Evolutionary conservation across 768 basidiomycete species (phyloP), one percentile per base, ranked within the genome.

Genomic region (Kwoniella newhampshirensis): DNA sequence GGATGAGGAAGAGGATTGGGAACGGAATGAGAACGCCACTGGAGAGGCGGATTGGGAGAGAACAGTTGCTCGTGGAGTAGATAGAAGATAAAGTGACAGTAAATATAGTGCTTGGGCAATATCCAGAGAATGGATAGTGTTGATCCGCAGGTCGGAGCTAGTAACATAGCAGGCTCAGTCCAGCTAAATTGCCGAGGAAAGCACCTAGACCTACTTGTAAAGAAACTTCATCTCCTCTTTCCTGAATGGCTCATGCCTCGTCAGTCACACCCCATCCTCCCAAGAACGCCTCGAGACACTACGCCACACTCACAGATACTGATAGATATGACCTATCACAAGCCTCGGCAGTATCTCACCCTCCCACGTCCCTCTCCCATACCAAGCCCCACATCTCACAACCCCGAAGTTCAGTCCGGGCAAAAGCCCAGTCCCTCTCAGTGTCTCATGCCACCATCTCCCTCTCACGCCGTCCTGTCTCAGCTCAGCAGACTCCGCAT

Each of bases 191-290:
- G 47, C 28, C 8, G 49, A 21, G 41, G 20, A 6, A 30, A 53
- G 41, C 17, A 35, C 23, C 40, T 23, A 11, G 18, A 61, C 69
- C 51, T 41, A 71, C 69, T 71, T 72, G 65, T 75, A 64, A 18
- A 75, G 53, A 45, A 73, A 75, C 51, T 73, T 73, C 74, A 75
- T 75, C 43, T 75, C 71, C 37, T 75, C 70, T n/a, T 71, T 67
- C 32, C 68, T 73, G 55, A 21, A 23, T 28, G 23, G 30, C 13
- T n/a, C 7, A 6, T 6, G 32, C 32, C 32, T 13, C 13, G 32
- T 32, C 32, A 32, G 13, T 20, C 32, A 18, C 39, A 17, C 15
- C n/a, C 17, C 13, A 20, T 13, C n/a, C 25, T 15, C 13, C 5
- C 4, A 21, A 23, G n/a, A n/a, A n/a, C n/a, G n/a, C n/a, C n/a